Base-by-base conservation (phyloP, 371 early-diverging fungal genomes). In the Mucor saturninus region DNA sequence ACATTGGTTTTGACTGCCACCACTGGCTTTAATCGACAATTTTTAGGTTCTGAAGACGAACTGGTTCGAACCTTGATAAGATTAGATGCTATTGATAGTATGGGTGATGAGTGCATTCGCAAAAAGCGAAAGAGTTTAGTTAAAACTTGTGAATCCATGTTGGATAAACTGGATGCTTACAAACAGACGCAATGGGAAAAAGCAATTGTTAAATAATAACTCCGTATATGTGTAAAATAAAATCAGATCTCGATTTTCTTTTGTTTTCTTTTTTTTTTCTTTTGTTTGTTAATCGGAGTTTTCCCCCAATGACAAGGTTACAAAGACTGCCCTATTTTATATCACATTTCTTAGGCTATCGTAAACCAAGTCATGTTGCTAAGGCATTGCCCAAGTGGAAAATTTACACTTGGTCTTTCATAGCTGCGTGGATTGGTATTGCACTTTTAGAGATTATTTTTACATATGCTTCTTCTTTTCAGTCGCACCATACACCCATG, bases 361-460 rank as follows among this genome's bases (percentile, higher is more conserved):
- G 71, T 46, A 50, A 54, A 35, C 49, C 67, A 32, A 42, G 46
- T 28, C 29, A 49, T 40, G 49, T 46, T 10, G 52, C 43, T 8
- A 64, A 59, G 3, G 29, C 21, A 14, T 32, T 74, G 0, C 72
- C 75, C n/a, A 28, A 58, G 35, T 81, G 76, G 76, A 76, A 73
- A 37, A 39, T 75, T 4, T 71, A 62, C 46, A 15, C 74, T 4
- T 77, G 78, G 78, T 72, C 78, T 2, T 83, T 85, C 56, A 9
- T 83, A 7, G 86, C 74, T 11, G 72, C 86, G 1, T 85, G 79
- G 64, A 10, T 78, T 1, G 77, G 83, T 10, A 76, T 82, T 37
- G 71, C 72, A 40, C 35, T 72, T 13, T 35, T 82, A 40, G 72
- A 77, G 43, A 55, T 76, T 9, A 52, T 78, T 2, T 77, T 75